Percentiles rank a stretch among this genome's conserved stretches.
Conservation (phyloP, 148 eudicot species). For the Arbutus unedo region DNA sequence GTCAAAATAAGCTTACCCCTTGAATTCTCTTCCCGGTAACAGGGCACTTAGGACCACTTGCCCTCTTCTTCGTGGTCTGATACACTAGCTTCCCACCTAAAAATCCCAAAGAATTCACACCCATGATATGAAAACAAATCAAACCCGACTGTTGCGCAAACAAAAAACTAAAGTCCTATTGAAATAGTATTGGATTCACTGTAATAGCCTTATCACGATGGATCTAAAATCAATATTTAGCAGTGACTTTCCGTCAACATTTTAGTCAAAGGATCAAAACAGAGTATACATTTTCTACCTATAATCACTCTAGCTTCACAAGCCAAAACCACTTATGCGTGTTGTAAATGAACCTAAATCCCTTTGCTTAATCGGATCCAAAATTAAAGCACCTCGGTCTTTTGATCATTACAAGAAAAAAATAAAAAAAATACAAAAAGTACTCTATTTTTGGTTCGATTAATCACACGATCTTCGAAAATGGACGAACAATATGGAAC, state of each 20-base stretch:
- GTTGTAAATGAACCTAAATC: not conserved
- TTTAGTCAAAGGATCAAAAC: not conserved
- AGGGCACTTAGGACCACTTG: constrained; percentile 79
- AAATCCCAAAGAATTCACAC: constrained; percentile 7
- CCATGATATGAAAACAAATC: not conserved
- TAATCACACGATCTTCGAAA: not conserved
- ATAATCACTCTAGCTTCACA: not conserved
- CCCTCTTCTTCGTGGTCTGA: constrained; percentile 81
- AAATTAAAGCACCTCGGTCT: not conserved
- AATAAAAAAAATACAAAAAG: not conserved
- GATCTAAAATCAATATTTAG: not conserved
- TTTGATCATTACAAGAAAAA: not conserved
- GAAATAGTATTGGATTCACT: not conserved
- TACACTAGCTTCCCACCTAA: constrained; percentile 58
- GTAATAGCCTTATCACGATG: not conserved
- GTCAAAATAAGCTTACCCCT: constrained; percentile 53
- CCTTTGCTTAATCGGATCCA: not conserved
- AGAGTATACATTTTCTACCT: not conserved
- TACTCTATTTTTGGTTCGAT: not conserved
- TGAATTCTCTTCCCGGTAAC: constrained; percentile 82
- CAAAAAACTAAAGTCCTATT: not conserved
- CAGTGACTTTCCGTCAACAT: not conserved
- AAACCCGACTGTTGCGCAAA: not conserved
- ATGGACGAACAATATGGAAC: not conserved
- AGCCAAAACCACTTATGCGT: not conserved